Conservation (phyloP, 2,329 filamentous ascomycete genomes). For the Xylariaceae sp. region DNA sequence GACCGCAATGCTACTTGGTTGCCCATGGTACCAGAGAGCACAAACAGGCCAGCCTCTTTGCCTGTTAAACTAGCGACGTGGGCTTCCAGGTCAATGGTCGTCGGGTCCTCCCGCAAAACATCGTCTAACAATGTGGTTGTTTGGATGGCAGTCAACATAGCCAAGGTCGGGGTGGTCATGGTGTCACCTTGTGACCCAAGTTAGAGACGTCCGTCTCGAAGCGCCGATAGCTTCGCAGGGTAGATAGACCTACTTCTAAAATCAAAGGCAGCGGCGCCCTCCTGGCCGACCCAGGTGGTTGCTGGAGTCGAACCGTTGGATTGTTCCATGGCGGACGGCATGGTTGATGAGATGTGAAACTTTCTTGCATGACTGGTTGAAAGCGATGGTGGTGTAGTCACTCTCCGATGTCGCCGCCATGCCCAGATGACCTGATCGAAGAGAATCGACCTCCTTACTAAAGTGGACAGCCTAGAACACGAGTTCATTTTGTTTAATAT, state of each 20-base stretch:
- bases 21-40: slow-evolving; percentile 80
- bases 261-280: slow-evolving; percentile 38
- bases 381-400: not conserved
- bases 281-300: slow-evolving; percentile 35
- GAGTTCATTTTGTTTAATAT: not conserved
- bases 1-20: slow-evolving; percentile 76
- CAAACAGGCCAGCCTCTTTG: slow-evolving; percentile 70
- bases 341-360: slow-evolving; percentile 10
- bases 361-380: not conserved
- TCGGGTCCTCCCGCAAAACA: slow-evolving; percentile 72
- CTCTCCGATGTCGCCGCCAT: slow-evolving; percentile 13
- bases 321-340: slow-evolving; percentile 18
- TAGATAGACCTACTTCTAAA: slow-evolving; percentile 35
- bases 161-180: slow-evolving; percentile 68
- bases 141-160: slow-evolving; percentile 73
- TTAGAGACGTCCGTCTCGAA: not conserved
- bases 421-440: slow-evolving; percentile 3
- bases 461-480: not conserved
- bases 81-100: slow-evolving; percentile 67
- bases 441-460: not conserved
- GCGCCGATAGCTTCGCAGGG: not conserved
- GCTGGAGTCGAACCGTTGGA: slow-evolving; percentile 9
- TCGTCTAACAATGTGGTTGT: slow-evolving; percentile 75
- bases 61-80: slow-evolving; percentile 66
- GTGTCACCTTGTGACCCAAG: slow-evolving; percentile 57